Conservation (phyloP, 2,329 filamentous ascomycete genomes). For the Westerdykella aurantiaca region DNA sequence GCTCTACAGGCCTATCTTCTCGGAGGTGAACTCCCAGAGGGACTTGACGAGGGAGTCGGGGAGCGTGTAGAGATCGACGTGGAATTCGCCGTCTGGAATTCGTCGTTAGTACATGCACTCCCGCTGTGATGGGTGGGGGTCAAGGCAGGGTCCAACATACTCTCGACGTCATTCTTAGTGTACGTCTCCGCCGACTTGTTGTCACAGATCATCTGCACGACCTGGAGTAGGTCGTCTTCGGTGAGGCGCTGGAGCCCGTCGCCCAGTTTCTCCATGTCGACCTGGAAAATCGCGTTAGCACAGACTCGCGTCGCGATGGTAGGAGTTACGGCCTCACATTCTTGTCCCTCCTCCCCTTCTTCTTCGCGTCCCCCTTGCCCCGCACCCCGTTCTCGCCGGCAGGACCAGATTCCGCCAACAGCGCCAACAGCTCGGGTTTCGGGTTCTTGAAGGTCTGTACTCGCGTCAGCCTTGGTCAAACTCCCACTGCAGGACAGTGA, state of each 20-base stretch:
- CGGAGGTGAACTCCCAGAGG: constrained; percentile 78
- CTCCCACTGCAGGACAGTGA: background rate
- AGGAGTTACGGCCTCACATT: constrained; percentile 38
- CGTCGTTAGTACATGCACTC: constrained; percentile 15
- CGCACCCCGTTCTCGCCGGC: constrained; percentile 58
- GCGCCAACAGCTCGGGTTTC: constrained; percentile 72
- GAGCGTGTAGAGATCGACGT: constrained; percentile 96
- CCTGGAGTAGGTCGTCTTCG: constrained; percentile 88
- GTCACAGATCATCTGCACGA: constrained; percentile 97
- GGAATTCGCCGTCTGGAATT: constrained; percentile 80
- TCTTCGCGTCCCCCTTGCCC: constrained; percentile 67
- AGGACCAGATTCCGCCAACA: constrained; percentile 76
- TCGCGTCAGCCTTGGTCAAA: background rate
- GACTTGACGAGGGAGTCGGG: constrained; percentile 83
- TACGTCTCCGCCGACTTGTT: constrained; percentile 92
- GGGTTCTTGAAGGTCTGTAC: constrained; percentile 79
- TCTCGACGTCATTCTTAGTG: constrained; percentile 94
- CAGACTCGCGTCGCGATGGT: background rate
- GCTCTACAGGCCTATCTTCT: constrained; percentile 29
- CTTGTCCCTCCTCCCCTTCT: constrained; percentile 65
- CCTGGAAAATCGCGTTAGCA: constrained; percentile 29
- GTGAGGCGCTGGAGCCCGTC: constrained; percentile 82
- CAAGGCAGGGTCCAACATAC: constrained; percentile 49
- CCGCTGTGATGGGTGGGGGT: background rate
- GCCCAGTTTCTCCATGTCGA: constrained; percentile 95